Conservation (phyloP, 371 early-diverging fungal genomes). For the Saksenaea vasiformis region DNA sequence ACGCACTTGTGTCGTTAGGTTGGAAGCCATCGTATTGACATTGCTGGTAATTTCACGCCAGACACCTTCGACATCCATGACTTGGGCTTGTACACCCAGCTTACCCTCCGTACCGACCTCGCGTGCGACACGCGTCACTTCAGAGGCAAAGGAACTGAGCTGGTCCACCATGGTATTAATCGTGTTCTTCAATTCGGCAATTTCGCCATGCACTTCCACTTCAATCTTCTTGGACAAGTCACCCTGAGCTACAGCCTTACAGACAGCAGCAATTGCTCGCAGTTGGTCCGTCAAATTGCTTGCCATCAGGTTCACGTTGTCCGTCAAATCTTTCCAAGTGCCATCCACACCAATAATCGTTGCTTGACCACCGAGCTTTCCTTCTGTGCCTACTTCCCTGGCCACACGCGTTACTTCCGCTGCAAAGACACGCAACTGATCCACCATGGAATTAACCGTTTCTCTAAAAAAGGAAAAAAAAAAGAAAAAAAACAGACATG, state of each 20-base stretch:
- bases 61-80: constrained; percentile 57
- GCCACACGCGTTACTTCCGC: constrained; percentile 63
- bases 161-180: constrained; percentile 62
- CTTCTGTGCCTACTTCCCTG: constrained; percentile 62
- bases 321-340: constrained; percentile 70
- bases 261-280: constrained; percentile 48
- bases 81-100: constrained; percentile 38
- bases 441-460: constrained; percentile 17
- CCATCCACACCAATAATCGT: constrained; percentile 63
- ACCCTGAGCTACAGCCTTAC: constrained; percentile 51
- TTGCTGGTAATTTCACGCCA: constrained; percentile 70
- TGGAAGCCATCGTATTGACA: constrained; percentile 55
- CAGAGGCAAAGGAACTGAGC: constrained; percentile 45
- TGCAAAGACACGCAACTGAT: constrained; percentile 23
- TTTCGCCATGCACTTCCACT: constrained; percentile 51
- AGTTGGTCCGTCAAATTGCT: constrained; percentile 51
- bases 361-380: constrained; percentile 58
- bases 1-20: constrained; percentile 61
- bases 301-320: constrained; percentile 63
- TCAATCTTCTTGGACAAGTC: constrained; percentile 46
- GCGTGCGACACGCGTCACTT: constrained; percentile 47
- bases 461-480: constrained; percentile 20
- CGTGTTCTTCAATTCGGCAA: constrained; percentile 51
- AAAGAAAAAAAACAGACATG: constrained; percentile 2
- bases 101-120: constrained; percentile 62